Conservation (phyloP, 768 basidiomycete species). For the Amanita thiersii region DNA sequence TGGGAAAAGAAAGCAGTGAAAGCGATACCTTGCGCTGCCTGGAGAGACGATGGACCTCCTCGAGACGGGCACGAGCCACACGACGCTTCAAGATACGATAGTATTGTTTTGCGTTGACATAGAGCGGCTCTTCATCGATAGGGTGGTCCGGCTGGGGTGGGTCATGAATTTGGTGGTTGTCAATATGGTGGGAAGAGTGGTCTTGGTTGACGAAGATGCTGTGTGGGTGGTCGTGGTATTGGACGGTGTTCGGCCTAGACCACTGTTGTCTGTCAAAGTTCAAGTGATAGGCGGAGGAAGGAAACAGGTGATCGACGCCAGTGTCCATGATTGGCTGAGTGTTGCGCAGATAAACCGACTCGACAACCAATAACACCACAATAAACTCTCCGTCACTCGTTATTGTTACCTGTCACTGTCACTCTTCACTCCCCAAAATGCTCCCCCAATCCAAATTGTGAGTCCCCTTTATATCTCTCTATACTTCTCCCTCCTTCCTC, state of each 20-base stretch:
- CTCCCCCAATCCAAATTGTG: slow-evolving; percentile 16
- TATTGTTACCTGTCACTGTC: slow-evolving; percentile 15
- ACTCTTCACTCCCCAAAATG: slow-evolving; percentile 16
- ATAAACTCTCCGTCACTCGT: background rate
- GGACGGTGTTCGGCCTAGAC: slow-evolving; percentile 1
- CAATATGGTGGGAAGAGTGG: slow-evolving; percentile 1
- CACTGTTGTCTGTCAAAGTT: slow-evolving; percentile 4
- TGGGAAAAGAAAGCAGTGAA: slow-evolving; percentile 2
- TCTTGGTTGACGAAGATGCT: slow-evolving; percentile 17
- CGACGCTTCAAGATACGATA: slow-evolving; percentile 96
- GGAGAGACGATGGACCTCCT: slow-evolving; percentile 90
- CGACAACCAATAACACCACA: background rate
- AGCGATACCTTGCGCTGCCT: slow-evolving; percentile 78
- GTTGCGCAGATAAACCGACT: slow-evolving; percentile 1
- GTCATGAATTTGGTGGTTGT: slow-evolving; percentile 11
- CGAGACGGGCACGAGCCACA: slow-evolving; percentile 82
- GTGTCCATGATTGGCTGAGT: slow-evolving; percentile 39
- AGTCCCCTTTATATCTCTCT: background rate
- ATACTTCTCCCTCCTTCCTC: slow-evolving; percentile 16
- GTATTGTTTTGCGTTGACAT: slow-evolving; percentile 99
- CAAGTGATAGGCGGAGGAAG: slow-evolving; percentile 41
- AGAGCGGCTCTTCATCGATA: slow-evolving; percentile 94
- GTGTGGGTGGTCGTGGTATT: slow-evolving; percentile 2
- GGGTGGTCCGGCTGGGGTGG: slow-evolving; percentile 21
- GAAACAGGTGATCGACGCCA: slow-evolving; percentile 52